Evolutionary conservation across 2,329 filamentous ascomycete species (phyloP).

Genomic region (Xylariaceae sp.): DNA sequence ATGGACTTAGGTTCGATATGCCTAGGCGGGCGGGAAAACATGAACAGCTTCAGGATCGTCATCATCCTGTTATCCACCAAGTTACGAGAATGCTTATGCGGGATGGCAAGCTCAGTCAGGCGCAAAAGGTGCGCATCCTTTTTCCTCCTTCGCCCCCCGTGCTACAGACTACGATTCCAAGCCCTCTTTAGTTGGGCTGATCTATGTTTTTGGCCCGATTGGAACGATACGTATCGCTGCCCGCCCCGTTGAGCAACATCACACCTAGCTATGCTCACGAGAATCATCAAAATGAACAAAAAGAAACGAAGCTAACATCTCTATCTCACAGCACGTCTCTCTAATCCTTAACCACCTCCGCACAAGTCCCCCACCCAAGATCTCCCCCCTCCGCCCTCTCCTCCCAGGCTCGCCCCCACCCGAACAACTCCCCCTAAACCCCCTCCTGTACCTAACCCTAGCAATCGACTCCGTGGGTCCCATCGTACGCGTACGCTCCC

Average conservation of each 20-base stretch:
- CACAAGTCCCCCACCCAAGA: constrained; percentile 71
- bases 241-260: no score
- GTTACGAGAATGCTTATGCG: constrained; percentile 87
- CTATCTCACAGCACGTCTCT: constrained; percentile 64
- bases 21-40: constrained; percentile 52
- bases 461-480: constrained; percentile 92
- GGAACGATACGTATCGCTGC: not conserved
- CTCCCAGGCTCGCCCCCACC: constrained; percentile 72
- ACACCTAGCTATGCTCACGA: no score
- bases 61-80: constrained; percentile 79
- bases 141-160: not conserved
- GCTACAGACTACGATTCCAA: not conserved
- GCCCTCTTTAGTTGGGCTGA: no score
- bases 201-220: no score
- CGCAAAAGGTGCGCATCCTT: constrained; percentile 63
- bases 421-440: constrained; percentile 78
- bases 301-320: constrained; percentile 9
- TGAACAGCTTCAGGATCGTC: constrained; percentile 68
- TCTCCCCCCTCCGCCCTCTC: constrained; percentile 65
- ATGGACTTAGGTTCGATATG: constrained; percentile 72
- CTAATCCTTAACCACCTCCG: constrained; percentile 78
- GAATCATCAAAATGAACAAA: not conserved
- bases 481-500: constrained; percentile 69
- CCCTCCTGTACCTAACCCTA: constrained; percentile 79
- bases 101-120: constrained; percentile 81